Evolutionary conservation across 495 filamentous ascomycete genomes (phyloP), one percentile per base, ranked within the genome.

Genomic region (Aspergillus nanangensis): DNA sequence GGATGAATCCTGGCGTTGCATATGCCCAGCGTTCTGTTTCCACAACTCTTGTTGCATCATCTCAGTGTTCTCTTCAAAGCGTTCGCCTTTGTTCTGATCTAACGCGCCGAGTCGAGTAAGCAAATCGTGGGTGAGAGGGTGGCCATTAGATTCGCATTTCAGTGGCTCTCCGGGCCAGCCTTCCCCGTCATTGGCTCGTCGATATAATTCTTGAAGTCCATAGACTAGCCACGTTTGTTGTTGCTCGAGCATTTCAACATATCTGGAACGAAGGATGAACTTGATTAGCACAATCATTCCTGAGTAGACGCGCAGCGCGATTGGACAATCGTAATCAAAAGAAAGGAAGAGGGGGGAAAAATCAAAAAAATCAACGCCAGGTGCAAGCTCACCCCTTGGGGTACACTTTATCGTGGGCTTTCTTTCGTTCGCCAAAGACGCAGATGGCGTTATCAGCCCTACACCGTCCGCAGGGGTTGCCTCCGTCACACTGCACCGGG

Each of bases 211-310:
- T 51, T 81, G 78, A 1, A 84, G 66, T 21, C 73, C 80, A 33
- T 80, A 61, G 38, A 84, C 80, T 3, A 86, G 68, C 63, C 82
- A 82, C 8, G 61, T 55, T 63, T 84, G 81, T 66, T 86, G 81
- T 51, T 83, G 79, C 51, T 86, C 82, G n/a, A 86, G 76, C 77
- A 84, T 82, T 53, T 86, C 82, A 25, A 84, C 81, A 47, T 84
- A 84, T 55, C 80, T 84, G 38, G 3, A 22, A 33, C 29, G 52
- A 37, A 7, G 1, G 3, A 19, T 7, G 38, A 20, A 35, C n/a
- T 3, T 1, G 15, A 44, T 57, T 50, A 57, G 50, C 31, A 8
- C 18, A 1, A 40, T 19, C 15, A 37, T 36, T 31, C 14, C 20
- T 22, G 13, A 22, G 31, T 8, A 10, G 34, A 41, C 14, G 8